A percentile compares a stretch with the other conserved stretches of the same genome.
These are phyloP conservation scores for Celoporthe dispersa DNA, from an alignment of 2,329 filamentous ascomycete species.

Conservation along the genomic window DNA sequence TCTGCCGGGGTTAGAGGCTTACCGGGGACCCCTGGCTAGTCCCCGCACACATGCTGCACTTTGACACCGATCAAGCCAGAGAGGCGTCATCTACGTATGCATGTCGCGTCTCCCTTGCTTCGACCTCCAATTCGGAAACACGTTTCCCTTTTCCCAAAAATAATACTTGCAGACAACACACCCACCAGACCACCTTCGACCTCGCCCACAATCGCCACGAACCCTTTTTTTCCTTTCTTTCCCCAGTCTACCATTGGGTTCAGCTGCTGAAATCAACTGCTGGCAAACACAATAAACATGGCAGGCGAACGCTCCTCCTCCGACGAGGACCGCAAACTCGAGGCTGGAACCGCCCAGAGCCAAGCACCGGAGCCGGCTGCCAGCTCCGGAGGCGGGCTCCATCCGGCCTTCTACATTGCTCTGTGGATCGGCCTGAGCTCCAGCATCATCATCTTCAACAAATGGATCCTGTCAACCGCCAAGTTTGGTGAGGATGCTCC, in stretches of 20 bases:
- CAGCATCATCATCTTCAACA: constrained; percentile 94
- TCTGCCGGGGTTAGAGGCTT: background rate
- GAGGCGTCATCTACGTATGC: background rate
- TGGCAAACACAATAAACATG: constrained; percentile 13
- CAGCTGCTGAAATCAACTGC: background rate
- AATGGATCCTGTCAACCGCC: constrained; percentile 84
- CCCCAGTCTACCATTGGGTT: background rate
- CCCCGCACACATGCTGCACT: background rate
- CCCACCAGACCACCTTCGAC: background rate
- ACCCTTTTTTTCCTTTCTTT: background rate
- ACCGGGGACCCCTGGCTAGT: background rate
- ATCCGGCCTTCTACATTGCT: constrained; percentile 78
- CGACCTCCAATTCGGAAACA: background rate
- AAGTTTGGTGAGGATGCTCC: constrained; percentile 67
- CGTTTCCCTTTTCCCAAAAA: background rate
- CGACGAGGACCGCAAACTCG: constrained; percentile 29
- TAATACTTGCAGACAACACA: background rate
- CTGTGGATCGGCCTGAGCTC: constrained; percentile 88
- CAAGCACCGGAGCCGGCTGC: constrained; percentile 20
- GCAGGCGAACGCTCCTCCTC: constrained; percentile 29
- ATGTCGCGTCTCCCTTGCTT: background rate
- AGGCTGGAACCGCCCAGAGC: constrained; percentile 23
- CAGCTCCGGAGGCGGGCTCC: constrained; percentile 46
- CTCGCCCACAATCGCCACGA: background rate
- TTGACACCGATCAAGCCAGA: background rate